Evolutionary conservation across 2,329 filamentous ascomycete species (phyloP), one percentile per base, ranked within the genome.

Genomic region (Aspergillus sp.): DNA sequence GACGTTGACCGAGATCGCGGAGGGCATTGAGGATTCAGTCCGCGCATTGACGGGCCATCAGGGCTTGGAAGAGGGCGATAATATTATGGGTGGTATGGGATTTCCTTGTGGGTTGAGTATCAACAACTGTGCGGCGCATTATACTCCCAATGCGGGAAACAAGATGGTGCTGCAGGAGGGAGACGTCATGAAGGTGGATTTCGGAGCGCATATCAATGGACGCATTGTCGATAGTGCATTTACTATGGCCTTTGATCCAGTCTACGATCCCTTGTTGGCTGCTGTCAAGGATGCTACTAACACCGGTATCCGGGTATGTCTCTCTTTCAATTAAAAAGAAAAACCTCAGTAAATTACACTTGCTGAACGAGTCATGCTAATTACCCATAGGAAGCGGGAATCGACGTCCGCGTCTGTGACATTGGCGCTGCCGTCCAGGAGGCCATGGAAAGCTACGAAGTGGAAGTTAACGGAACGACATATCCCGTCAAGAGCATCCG

Each of bases 371-470:
- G 1, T 19, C 19, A 19, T 19, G 44, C 48, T 58, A 41, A 56
- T n/a, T 5, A 5, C 7, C n/a, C 46, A 26, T 55, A 81, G 75
- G 86, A 94, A 73, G 89, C 90, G 4, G 90, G 90, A 59, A 94
- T 96, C 60, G 90, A 96, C 63, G 89, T 88, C 41, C 83, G 90
- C 47, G 83, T 96, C 58, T 83, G 85, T 53, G 88, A 94, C 60
- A 86, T 94, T 53, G 87, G 89, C 50, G 85, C 80, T 7, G 77
- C 81, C 12, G 91, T 94, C 58, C 89, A 94, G 69, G 88, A 94
- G 69, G 80, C 85, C 29, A 94, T 94, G 88, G 89, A 94, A 71
- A 90, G 86, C 67, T 93, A 91, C 69, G 88, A 94, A 71, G 80
- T 91, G 43, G 86, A 93, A 66, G 79, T 94, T 54, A 81, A 85